Evolutionary conservation across 1,284 basidiomycete species (phyloP).

Genomic region (Leccinum subrobustum): DNA sequence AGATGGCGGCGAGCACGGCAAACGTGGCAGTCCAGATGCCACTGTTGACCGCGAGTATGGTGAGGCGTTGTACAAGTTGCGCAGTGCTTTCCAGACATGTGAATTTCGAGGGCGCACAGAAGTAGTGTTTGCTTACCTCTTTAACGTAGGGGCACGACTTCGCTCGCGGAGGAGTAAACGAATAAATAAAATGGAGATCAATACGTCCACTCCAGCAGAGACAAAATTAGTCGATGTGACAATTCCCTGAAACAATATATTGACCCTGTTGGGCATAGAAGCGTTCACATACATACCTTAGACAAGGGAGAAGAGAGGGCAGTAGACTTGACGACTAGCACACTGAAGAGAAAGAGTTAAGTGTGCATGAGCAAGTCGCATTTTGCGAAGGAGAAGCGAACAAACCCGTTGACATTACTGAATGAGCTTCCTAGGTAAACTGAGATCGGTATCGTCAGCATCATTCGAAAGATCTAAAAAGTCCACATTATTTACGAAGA

Average conservation of each 20-base stretch:
- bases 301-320: too few species aligned
- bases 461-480: neutral
- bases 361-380: too few species aligned
- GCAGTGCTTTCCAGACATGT: slow-evolving; percentile 4
- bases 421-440: neutral
- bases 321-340: too few species aligned
- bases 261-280: too few species aligned
- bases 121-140: neutral
- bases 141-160: neutral
- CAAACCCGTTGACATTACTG: slow-evolving; percentile 4
- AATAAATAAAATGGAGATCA: neutral
- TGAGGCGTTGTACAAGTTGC: slow-evolving; percentile 11
- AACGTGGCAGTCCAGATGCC: slow-evolving; percentile 19
- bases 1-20: slow-evolving; percentile 4
- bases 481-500: neutral
- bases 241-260: too few species aligned
- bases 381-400: neutral
- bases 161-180: slow-evolving; percentile 1
- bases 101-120: neutral
- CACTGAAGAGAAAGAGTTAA: too few species aligned
- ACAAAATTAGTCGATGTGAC: neutral
- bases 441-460: neutral
- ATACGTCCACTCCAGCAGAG: neutral
- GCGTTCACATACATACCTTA: too few species aligned
- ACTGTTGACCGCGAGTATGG: slow-evolving; percentile 18